These are phyloP conservation scores for Lecanicillium sp. DNA, from an alignment of 2,329 filamentous ascomycete genomes.

Conservation along the genomic window DNA sequence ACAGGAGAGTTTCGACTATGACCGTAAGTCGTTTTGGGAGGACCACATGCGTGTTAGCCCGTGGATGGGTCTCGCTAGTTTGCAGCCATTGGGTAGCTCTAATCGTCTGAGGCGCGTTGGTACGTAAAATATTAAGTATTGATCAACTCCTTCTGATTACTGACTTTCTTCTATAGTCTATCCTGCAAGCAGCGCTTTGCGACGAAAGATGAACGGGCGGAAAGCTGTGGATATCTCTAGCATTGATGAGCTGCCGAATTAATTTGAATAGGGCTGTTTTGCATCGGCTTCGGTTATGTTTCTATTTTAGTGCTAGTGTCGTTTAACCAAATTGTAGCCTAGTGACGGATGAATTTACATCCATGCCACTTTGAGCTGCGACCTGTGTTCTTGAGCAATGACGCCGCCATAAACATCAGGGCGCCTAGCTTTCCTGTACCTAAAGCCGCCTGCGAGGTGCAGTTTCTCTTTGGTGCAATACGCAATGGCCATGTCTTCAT, in stretches of 20 bases:
- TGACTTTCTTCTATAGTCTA: neutral
- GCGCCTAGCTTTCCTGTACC: slow-evolving; percentile 11
- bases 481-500: slow-evolving; percentile 11
- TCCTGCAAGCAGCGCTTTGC: neutral
- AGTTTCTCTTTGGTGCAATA: slow-evolving; percentile 13
- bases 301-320: too few relatives aligned
- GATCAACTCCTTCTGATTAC: slow-evolving; percentile 22
- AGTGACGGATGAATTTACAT: slow-evolving; percentile 4
- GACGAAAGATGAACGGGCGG: neutral
- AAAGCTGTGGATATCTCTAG: neutral
- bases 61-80: slow-evolving; percentile 31
- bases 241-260: slow-evolving; percentile 1
- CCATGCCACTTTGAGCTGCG: slow-evolving; percentile 11
- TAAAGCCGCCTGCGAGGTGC: slow-evolving; percentile 9
- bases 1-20: slow-evolving; percentile 31
- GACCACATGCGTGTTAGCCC: slow-evolving; percentile 33
- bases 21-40: slow-evolving; percentile 33
- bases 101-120: slow-evolving; percentile 23
- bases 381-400: slow-evolving; percentile 8
- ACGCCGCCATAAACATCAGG: slow-evolving; percentile 11
- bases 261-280: neutral
- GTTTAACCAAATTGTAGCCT: too few relatives aligned
- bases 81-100: slow-evolving; percentile 28
- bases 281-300: too few relatives aligned
- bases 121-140: too few relatives aligned